Conservation (phyloP, 345 rosid species). For the Psidium guajava region DNA sequence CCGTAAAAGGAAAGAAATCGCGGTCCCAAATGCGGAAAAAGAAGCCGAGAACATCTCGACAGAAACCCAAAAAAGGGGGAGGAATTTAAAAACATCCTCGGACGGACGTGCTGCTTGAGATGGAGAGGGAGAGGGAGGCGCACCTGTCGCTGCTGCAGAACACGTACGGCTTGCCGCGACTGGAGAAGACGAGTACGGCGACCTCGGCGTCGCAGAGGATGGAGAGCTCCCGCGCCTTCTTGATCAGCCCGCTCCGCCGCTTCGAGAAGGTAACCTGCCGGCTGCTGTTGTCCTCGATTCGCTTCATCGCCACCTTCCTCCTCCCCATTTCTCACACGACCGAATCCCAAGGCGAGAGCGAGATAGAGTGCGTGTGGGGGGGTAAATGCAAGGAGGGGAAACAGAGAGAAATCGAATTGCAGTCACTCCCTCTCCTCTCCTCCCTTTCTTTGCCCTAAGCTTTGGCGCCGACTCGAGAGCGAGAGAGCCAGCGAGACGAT, state of each 20-base stretch:
- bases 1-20: neutral
- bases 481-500: neutral
- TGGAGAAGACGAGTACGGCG: slow-evolving; percentile 47
- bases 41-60: neutral
- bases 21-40: neutral
- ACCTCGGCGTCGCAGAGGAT: no score
- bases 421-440: neutral
- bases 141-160: slow-evolving; percentile 38
- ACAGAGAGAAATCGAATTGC: neutral
- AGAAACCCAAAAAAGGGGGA: neutral
- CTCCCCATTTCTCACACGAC: slow-evolving; percentile 15
- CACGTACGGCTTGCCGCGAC: slow-evolving; percentile 34
- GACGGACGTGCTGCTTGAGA: neutral
- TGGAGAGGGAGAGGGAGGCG: neutral
- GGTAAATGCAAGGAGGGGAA: neutral
- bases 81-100: neutral
- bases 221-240: slow-evolving; percentile 61
- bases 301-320: slow-evolving; percentile 50
- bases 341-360: neutral
- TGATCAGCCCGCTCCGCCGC: slow-evolving; percentile 51
- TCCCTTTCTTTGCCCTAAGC: neutral
- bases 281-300: slow-evolving; percentile 50
- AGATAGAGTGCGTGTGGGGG: neutral
- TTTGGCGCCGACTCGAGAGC: neutral
- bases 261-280: slow-evolving; percentile 66